Evolutionary conservation across 768 basidiomycete species (phyloP).

Genomic region (Chalciporus piperatus): DNA sequence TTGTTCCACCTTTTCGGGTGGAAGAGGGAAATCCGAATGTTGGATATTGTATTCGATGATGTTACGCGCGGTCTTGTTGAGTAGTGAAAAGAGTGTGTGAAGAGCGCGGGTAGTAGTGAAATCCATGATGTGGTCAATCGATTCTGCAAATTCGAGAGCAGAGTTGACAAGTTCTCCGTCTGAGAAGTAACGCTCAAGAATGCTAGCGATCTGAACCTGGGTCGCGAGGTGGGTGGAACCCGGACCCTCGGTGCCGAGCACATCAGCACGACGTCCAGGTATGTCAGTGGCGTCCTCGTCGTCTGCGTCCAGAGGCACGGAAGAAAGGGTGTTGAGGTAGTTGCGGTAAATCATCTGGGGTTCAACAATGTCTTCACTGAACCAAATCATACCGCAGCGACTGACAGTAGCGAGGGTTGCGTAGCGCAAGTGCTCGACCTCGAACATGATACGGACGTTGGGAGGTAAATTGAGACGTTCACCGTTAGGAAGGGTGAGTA

Average conservation of each 20-base stretch:
- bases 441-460: constrained; percentile 99
- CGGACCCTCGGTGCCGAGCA: constrained; percentile 41
- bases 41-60: constrained; percentile 93
- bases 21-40: constrained; percentile 91
- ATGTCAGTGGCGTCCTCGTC: constrained; percentile 76
- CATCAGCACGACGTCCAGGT: constrained; percentile 58
- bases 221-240: constrained; percentile 64
- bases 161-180: constrained; percentile 77
- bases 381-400: constrained; percentile 99
- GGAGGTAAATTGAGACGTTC: constrained; percentile 95
- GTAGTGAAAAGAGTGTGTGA: constrained; percentile 92
- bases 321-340: constrained; percentile 75
- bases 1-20: constrained; percentile 80
- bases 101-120: constrained; percentile 90
- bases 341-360: constrained; percentile 89
- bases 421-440: constrained; percentile 96
- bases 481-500: constrained; percentile 95
- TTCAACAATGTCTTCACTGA: constrained; percentile 94
- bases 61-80: constrained; percentile 95
- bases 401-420: constrained; percentile 98
- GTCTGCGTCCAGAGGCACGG: constrained; percentile 79
- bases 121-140: constrained; percentile 99
- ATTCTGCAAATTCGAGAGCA: constrained; percentile 75
- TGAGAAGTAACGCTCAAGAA: constrained; percentile 80
- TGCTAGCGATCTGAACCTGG: constrained; percentile 70